phyloP scores from a whole-genome alignment of 768 basidiomycete species.

The Cystobasidium tubakii region DNA sequence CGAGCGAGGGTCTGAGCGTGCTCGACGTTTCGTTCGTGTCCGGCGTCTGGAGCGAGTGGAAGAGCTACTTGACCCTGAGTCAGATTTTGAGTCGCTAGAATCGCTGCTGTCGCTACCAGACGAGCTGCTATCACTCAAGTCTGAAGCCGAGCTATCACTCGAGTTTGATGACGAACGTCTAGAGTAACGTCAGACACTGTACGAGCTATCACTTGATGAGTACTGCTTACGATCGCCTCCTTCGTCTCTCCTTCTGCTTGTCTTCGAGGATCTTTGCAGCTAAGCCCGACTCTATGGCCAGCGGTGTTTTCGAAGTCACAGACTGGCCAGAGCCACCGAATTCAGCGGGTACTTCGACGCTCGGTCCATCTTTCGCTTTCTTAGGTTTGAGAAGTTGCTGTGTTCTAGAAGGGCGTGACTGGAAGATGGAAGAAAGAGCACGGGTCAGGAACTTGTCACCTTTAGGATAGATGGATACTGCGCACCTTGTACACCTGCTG shows the following conservation, averaged over 20 bases:
- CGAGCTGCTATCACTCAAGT: slow-evolving; percentile 27
- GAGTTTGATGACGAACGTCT: neutral
- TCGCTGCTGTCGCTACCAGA: slow-evolving; percentile 31
- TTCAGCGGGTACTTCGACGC: slow-evolving; percentile 81
- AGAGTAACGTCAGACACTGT: neutral
- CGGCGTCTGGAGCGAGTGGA: neutral
- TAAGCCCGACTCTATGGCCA: slow-evolving; percentile 21
- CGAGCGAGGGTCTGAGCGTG: neutral
- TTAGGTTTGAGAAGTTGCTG: slow-evolving; percentile 75
- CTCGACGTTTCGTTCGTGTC: neutral
- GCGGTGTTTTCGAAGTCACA: slow-evolving; percentile 19
- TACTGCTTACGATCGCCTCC: slow-evolving; percentile 9
- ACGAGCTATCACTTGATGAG: neutral
- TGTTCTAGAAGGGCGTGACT: slow-evolving; percentile 76
- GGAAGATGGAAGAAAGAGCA: neutral
- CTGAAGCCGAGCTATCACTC: slow-evolving; percentile 2
- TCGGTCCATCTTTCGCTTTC: slow-evolving; percentile 65
- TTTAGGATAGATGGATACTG: neutral
- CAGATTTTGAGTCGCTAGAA: slow-evolving; percentile 21
- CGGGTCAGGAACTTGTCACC: too few species aligned
- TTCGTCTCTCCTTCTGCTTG: slow-evolving; percentile 25
- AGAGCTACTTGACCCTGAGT: slow-evolving; percentile 6
- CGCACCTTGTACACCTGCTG: slow-evolving; percentile 63
- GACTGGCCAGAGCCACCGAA: slow-evolving; percentile 51
- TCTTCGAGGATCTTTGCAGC: slow-evolving; percentile 31